Percentiles rank a stretch among this genome's conserved stretches.
phyloP scores from a whole-genome alignment of 75 land plant species.

The Selaginella moellendorffii region DNA sequence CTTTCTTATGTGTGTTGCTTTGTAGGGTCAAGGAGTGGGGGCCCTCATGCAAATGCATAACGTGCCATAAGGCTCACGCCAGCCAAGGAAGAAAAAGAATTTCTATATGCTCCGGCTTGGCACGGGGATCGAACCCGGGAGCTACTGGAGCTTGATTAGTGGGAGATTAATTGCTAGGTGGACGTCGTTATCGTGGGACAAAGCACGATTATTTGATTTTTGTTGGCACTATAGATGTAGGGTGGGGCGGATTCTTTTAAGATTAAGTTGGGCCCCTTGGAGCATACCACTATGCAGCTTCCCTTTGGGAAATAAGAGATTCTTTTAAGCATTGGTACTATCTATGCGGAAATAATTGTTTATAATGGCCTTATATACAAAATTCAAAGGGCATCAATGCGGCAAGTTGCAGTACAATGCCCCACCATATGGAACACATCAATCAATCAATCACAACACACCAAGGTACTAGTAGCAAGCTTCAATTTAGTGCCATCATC shows the following conservation, averaged over 20 bases:
- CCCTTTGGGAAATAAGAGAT: neutral
- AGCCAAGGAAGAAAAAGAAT: too few species aligned
- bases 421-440: neutral
- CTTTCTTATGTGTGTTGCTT: too few species aligned
- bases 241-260: neutral
- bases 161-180: neutral
- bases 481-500: too few species aligned
- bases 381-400: neutral
- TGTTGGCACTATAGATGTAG: neutral
- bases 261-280: neutral
- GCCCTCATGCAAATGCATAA: neutral
- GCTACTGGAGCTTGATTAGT: too few species aligned
- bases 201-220: neutral
- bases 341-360: neutral
- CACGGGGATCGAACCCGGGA: too few species aligned
- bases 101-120: too few species aligned
- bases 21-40: neutral
- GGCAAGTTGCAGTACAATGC: neutral
- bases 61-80: constrained; percentile 2
- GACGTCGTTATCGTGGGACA: neutral
- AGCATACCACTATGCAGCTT: neutral
- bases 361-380: neutral
- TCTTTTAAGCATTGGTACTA: neutral
- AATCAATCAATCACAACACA: constrained; percentile 1
- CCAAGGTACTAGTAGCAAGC: too few species aligned